Percentiles rank a stretch among this genome's conserved stretches.
These are phyloP conservation scores for Sarcodon aspratus DNA, from an alignment of 768 basidiomycete genomes.

Conservation along the genomic window DNA sequence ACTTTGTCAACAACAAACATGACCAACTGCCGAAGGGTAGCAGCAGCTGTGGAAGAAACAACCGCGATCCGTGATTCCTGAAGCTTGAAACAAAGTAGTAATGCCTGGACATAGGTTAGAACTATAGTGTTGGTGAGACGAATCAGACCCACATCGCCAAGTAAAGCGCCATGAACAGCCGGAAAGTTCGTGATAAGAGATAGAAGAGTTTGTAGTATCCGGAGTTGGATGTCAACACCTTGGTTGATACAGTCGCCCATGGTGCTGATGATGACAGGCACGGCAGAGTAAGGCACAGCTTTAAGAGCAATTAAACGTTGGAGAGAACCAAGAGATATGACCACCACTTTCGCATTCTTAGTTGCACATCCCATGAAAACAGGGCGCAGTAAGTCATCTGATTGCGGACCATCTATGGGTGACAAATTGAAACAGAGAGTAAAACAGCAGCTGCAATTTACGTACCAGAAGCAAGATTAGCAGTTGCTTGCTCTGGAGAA, in stretches of 20 bases:
- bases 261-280: constrained; percentile 70
- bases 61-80: constrained; percentile 95
- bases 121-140: not conserved
- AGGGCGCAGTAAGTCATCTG: constrained; percentile 72
- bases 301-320: constrained; percentile 83
- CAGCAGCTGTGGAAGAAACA: constrained; percentile 94
- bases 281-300: constrained; percentile 71
- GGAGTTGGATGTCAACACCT: constrained; percentile 94
- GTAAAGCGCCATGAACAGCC: constrained; percentile 63
- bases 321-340: constrained; percentile 82
- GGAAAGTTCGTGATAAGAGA: constrained; percentile 85
- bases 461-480: constrained; percentile 63
- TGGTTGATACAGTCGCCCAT: constrained; percentile 85
- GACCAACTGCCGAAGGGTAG: constrained; percentile 88
- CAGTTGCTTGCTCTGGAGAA: constrained; percentile 72
- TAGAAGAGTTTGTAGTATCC: constrained; percentile 85
- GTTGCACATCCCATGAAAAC: constrained; percentile 93
- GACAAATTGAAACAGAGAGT: not conserved
- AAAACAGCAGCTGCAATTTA: constrained; percentile 6
- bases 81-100: constrained; percentile 89
- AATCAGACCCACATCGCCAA: constrained; percentile 60
- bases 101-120: constrained; percentile 38
- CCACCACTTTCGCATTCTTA: constrained; percentile 88
- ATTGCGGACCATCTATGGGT: constrained; percentile 57
- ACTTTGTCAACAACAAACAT: constrained; percentile 99